Percentiles rank a stretch among this genome's conserved stretches.
Evolutionary conservation across 805 yeast species (phyloP).

Genomic region (Pichia deserticola): DNA sequence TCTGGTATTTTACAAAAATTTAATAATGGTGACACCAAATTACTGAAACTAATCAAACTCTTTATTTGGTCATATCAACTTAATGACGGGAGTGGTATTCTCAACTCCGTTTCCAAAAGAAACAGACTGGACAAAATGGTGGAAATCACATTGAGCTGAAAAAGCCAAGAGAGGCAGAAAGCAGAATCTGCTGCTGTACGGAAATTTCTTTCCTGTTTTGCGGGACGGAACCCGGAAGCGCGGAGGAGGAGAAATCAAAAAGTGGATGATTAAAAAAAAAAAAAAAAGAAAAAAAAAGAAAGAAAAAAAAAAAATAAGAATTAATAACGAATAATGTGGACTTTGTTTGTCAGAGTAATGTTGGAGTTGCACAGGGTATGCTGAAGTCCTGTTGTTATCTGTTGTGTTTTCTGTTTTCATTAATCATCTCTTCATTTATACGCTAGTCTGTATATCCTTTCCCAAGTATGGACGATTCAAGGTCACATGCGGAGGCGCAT

Average conservation of each 20-base stretch:
- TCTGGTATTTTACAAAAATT: background rate
- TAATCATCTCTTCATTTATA: too few relatives aligned
- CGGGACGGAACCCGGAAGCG: background rate
- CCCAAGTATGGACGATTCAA: background rate
- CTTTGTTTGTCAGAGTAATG: background rate
- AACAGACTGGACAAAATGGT: background rate
- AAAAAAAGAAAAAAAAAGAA: background rate
- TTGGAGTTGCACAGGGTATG: background rate
- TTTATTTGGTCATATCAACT: slow-evolving; percentile 21
- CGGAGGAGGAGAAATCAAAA: background rate
- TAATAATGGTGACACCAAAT: slow-evolving; percentile 14
- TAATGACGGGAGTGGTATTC: background rate
- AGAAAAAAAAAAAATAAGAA: background rate
- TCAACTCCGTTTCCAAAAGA: background rate
- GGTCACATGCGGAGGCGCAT: background rate
- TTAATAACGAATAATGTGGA: background rate
- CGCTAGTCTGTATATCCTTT: too few relatives aligned
- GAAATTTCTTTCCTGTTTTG: background rate
- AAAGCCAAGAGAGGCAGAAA: background rate
- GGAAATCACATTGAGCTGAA: background rate
- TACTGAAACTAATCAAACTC: slow-evolving; percentile 21
- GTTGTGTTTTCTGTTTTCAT: too few relatives aligned
- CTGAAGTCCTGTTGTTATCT: background rate
- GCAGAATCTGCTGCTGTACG: too few relatives aligned
- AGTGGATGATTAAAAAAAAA: background rate